These are phyloP conservation scores for Asterochloris sp. DNA, from an alignment of 139 green algal species.

Conservation along the genomic window DNA sequence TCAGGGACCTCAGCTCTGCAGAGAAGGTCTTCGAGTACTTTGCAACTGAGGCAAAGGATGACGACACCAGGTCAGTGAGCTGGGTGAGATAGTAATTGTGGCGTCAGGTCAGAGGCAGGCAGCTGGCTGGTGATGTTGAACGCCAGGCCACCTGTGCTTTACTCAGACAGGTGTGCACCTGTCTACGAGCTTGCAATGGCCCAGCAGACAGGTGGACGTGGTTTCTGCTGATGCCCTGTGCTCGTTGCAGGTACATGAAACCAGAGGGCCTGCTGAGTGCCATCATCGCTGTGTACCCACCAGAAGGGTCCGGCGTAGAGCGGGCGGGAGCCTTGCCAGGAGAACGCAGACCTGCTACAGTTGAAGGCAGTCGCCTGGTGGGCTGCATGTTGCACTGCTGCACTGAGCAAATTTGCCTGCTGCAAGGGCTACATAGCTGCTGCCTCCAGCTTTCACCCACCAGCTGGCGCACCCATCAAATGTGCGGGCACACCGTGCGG, in stretches of 20 bases:
- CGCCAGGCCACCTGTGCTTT: not conserved
- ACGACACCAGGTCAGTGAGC: constrained; percentile 2
- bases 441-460: not conserved
- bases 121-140: constrained; percentile 10
- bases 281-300: constrained; percentile 73
- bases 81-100: too few relatives aligned
- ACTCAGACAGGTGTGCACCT: too few relatives aligned
- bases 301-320: constrained; percentile 46
- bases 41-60: constrained; percentile 20
- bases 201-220: too few relatives aligned
- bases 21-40: constrained; percentile 91
- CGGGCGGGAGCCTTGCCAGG: constrained; percentile 60
- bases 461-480: not conserved
- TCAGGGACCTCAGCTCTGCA: constrained; percentile 61
- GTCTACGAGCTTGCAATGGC: too few relatives aligned
- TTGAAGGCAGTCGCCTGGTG: not conserved
- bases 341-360: constrained; percentile 18
- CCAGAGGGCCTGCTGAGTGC: constrained; percentile 50
- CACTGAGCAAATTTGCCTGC: too few relatives aligned
- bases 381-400: not conserved
- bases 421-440: not conserved
- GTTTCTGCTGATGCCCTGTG: too few relatives aligned
- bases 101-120: too few relatives aligned
- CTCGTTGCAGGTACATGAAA: constrained; percentile 34
- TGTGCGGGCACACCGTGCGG: not conserved